These are phyloP conservation scores for Macrophomina tecta DNA, from an alignment of 2,329 filamentous ascomycete genomes.

Conservation along the genomic window DNA sequence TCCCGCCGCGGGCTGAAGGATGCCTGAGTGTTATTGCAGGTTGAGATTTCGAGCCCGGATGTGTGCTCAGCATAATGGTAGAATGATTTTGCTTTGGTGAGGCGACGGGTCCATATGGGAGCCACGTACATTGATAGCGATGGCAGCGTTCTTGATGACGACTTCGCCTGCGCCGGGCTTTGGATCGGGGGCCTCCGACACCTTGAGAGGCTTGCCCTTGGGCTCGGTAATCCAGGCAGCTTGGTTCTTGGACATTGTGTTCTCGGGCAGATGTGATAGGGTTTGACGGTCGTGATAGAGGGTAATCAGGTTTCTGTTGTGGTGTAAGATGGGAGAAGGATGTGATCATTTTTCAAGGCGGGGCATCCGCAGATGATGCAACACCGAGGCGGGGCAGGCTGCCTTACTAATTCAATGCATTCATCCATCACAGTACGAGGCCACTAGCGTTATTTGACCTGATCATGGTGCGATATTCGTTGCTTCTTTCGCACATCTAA, in stretches of 20 bases:
- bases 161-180: constrained; percentile 40
- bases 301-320: neutral
- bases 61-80: neutral
- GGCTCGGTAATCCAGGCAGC: constrained; percentile 41
- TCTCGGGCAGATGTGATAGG: neutral
- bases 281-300: neutral
- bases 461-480: constrained; percentile 5
- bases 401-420: neutral
- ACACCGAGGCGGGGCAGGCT: neutral
- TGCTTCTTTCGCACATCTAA: neutral
- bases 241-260: constrained; percentile 35
- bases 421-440: neutral
- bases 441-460: neutral
- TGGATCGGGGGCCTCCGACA: constrained; percentile 39
- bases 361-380: neutral
- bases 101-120: neutral
- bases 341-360: neutral
- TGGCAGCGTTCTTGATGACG: constrained; percentile 42
- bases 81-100: no score
- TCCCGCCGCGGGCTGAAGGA: neutral
- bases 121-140: constrained; percentile 37
- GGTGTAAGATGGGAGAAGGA: neutral
- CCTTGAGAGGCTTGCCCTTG: constrained; percentile 39
- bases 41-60: neutral
- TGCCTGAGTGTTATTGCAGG: neutral